These are phyloP conservation scores for Microsporum canis DNA, from an alignment of 2,329 filamentous ascomycete genomes.

Conservation along the genomic window DNA sequence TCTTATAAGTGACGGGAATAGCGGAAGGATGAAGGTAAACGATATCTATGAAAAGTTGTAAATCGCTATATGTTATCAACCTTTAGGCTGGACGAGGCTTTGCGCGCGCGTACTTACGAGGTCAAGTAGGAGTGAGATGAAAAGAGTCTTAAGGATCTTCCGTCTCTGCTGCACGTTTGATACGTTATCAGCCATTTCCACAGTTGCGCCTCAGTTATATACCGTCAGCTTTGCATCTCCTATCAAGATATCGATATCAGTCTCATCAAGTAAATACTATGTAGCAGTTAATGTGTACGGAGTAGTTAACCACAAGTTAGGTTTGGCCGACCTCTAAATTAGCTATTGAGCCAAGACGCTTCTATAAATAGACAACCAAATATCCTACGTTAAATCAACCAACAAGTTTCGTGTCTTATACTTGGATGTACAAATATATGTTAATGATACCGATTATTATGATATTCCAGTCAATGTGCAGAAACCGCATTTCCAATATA, in stretches of 20 bases:
- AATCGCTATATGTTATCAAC: neutral
- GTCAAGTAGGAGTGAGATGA: constrained; percentile 79
- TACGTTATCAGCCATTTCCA: constrained; percentile 15
- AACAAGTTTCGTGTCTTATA: neutral
- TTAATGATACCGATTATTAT: neutral
- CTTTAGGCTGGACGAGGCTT: neutral
- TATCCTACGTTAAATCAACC: neutral
- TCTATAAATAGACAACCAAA: neutral
- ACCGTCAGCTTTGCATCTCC: neutral
- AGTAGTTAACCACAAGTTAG: neutral
- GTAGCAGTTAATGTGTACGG: neutral
- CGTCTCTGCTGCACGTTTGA: constrained; percentile 55
- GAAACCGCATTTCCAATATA: neutral
- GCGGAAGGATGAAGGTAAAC: constrained; percentile 94
- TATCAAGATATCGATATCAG: neutral
- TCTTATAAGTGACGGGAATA: constrained; percentile 88
- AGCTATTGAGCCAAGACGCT: neutral
- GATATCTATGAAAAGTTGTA: constrained; percentile 55
- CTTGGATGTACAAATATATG: no score
- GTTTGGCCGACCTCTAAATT: no score
- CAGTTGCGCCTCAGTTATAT: neutral
- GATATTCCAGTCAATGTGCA: neutral
- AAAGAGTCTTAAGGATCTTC: constrained; percentile 74
- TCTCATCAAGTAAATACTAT: neutral
- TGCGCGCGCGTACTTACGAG: constrained; percentile 48